Base-by-base conservation (phyloP, 495 filamentous ascomycete species). In the Entonaema liquescens region DNA sequence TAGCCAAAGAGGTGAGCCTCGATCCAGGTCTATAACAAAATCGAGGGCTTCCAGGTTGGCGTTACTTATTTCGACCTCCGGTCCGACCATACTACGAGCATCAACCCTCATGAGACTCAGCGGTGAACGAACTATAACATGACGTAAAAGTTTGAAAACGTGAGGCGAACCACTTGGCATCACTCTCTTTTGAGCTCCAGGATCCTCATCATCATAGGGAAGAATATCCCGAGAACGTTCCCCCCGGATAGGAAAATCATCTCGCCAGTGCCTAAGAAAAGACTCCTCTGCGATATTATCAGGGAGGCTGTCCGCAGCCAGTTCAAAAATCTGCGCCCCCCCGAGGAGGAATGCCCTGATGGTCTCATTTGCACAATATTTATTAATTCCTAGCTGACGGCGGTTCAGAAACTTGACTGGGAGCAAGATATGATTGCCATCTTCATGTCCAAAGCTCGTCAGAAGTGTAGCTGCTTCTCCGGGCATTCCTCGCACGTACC, bases 41-140 rank as follows among this genome's bases (percentile, higher is more conserved):
- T 75, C 56, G 3, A 77, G 59, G 8, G 49, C 63, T 17, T 71
- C 54, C 25, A 62, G 38, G 23, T 65, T 55, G 5, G 5, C 56
- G 1, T 36, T 23, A 25, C 50, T 59, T 19, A 58, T 53, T 13
- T 47, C 11, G 13, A 28, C 29, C 11, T 35, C 62, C 4, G 26
- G 29, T 6, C 35, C 65, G 8, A 59, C 49, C 33, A 67, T n/a
- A 36, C 29, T 60, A 56, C 55, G 49, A 26, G 70, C 67, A 38
- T 63, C 64, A 2, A 70, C n/a, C 0, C 66, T 28, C 57, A 73
- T 58, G 12, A 77, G 54, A 2, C 66, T 0, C 8, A 74, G 42
- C 11, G 75, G 73, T 4, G 73, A 75, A 42, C 67, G 63, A 17
- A 77, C 21, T 1, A 70, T 65, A 11, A 77, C 70, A 35, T 77